Base-by-base conservation (phyloP, 768 basidiomycete species). In the Rhizopogon rudus region DNA sequence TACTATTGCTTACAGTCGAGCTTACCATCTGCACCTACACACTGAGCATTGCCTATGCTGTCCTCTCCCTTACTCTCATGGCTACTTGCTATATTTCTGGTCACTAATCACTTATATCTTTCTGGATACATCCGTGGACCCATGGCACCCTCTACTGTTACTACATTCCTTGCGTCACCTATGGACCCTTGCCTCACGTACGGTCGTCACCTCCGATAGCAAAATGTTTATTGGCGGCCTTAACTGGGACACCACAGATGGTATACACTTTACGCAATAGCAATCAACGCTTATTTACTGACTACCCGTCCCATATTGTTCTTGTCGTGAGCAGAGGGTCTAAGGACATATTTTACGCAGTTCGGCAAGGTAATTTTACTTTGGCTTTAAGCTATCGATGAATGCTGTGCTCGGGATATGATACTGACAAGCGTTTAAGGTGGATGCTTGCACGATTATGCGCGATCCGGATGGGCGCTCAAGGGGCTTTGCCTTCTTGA, bases 201-300 rank as follows among this genome's bases (percentile, higher is more conserved):
- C 56, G 61, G 61, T 61, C 66, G 53, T 41, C 53, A 57, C 28
- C 44, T 59, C 66, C 60, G 65, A 65, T 81, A 92, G 91, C 72
- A 93, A 93, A 80, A 85, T 93, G 80, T 93, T 93, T 77, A 85
- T 93, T 70, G 91, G 91, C 63, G 91, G 91, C 65, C 79, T 93
- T 61, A 92, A 87, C 75, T 93, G 91, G 91, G 89, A 91, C 67
- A 93, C 91, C 67, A 88, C 86, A 74, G 91, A 92, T 78, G 91
- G 91, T 92, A 79, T 77, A 71, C 63, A 63, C 28, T 64, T 65
- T 60, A 58, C 57, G 60, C 60, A 57, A 60, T 60, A 54, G 57
- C 64, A 68, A 62, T 40, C 41, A 61, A 62, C 54, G 1, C 59
- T 29, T 57, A 61, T 52, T 58, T 61, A 58, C 65, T 72, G 61